phyloP scores from a whole-genome alignment of 2,329 filamentous ascomycete genomes.

The Penicillium nordicum region DNA sequence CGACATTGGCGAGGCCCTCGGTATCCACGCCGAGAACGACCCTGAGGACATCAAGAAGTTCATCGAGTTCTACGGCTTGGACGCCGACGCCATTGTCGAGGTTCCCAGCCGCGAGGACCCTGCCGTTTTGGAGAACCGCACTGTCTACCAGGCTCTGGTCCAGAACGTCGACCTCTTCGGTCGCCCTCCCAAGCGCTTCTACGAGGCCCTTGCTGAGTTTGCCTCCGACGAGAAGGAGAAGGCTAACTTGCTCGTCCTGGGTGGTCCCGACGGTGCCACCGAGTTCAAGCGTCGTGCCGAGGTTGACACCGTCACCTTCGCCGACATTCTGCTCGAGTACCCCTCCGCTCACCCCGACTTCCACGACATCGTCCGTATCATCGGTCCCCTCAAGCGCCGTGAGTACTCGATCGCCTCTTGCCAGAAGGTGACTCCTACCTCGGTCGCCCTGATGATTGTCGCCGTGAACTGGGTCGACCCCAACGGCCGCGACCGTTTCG shows the following conservation, averaged over 20 bases:
- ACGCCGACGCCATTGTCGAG: constrained; percentile 81
- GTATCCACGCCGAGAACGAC: constrained; percentile 94
- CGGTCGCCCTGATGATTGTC: constrained; percentile 93
- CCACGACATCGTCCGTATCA: constrained; percentile 82
- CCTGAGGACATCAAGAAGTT: constrained; percentile 73
- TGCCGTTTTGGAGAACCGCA: constrained; percentile 75
- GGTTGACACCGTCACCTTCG: constrained; percentile 86
- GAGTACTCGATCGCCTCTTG: constrained; percentile 99
- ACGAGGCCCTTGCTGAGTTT: constrained; percentile 84
- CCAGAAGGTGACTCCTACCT: constrained; percentile 85
- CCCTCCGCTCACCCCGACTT: constrained; percentile 82
- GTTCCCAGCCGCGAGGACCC: constrained; percentile 80
- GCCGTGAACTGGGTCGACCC: constrained; percentile 94
- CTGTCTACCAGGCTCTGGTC: constrained; percentile 83
- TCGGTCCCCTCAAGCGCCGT: constrained; percentile 87
- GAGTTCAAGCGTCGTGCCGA: constrained; percentile 93
- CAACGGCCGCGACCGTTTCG: constrained; percentile 81
- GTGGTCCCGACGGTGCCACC: constrained; percentile 71
- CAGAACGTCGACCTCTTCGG: constrained; percentile 97
- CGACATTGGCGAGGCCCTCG: constrained; percentile 94
- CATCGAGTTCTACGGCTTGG: constrained; percentile 83
- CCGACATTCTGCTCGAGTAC: constrained; percentile 87
- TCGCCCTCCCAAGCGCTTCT: constrained; percentile 95
- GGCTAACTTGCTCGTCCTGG: constrained; percentile 72
- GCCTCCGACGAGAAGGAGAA: constrained; percentile 79